phyloP scores from a whole-genome alignment of 1,139 yeast genomes.

The Meyerozyma guilliermondii region DNA sequence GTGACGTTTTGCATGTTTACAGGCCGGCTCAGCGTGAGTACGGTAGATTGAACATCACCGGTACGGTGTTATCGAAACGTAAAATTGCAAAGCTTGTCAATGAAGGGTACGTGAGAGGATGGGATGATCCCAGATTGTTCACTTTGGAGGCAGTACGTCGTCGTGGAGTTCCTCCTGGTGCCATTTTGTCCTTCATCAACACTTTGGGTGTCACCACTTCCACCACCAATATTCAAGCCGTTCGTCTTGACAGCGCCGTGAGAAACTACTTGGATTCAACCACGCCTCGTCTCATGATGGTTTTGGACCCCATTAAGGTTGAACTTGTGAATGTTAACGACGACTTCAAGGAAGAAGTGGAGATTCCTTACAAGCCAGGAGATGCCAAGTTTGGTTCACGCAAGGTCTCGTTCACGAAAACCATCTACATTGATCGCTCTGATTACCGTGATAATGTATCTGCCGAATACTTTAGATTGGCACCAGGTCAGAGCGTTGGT shows the following conservation, averaged over 20 bases:
- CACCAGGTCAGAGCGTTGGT: constrained; percentile 96
- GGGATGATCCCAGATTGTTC: constrained; percentile 98
- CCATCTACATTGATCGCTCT: constrained; percentile 74
- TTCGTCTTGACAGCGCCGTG: constrained; percentile 84
- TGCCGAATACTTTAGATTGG: constrained; percentile 77
- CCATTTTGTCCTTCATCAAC: constrained; percentile 85
- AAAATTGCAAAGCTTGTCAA: constrained; percentile 90
- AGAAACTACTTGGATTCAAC: constrained; percentile 84
- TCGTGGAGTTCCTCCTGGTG: constrained; percentile 99
- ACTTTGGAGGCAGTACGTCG: constrained; percentile 93
- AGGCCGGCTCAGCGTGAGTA: constrained; percentile 99
- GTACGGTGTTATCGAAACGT: constrained; percentile 91
- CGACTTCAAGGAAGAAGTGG: constrained; percentile 62
- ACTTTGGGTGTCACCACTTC: constrained; percentile 96
- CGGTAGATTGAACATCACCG: constrained; percentile 92
- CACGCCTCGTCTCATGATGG: constrained; percentile 93
- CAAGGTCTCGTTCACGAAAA: constrained; percentile 70
- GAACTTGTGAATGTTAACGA: constrained; percentile 79
- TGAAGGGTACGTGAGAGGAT: constrained; percentile 78
- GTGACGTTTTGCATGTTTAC: constrained; percentile 91
- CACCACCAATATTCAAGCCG: constrained; percentile 84
- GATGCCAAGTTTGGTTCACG: constrained; percentile 59
- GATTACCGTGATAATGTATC: constrained; percentile 73
- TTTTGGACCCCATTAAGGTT: constrained; percentile 80
- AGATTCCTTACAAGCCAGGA: constrained; percentile 90